Conservation (phyloP, 495 filamentous ascomycete genomes). For the Annulohypoxylon nitens region DNA sequence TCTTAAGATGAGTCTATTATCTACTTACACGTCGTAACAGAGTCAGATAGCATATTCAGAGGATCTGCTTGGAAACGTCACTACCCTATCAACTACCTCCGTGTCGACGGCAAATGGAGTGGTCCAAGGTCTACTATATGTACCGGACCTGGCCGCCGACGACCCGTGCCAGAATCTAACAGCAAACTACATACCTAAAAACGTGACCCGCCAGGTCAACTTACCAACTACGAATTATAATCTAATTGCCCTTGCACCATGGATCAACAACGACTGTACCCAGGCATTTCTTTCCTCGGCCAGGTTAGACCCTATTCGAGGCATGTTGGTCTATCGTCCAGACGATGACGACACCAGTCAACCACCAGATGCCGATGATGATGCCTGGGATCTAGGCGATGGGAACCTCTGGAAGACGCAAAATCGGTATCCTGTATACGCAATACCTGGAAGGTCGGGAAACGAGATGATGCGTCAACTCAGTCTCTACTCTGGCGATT, state of each 20-base stretch:
- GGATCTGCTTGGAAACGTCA: slow-evolving; percentile 70
- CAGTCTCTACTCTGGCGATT: slow-evolving; percentile 78
- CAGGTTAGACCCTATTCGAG: slow-evolving; percentile 66
- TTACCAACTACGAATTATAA: slow-evolving; percentile 74
- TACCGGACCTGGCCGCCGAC: slow-evolving; percentile 71
- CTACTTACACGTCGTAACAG: slow-evolving; percentile 55
- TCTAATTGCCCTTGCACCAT: slow-evolving; percentile 88
- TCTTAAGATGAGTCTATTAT: neutral
- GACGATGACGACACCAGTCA: slow-evolving; percentile 66
- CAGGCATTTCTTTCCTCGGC: slow-evolving; percentile 75
- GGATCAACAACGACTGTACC: slow-evolving; percentile 79
- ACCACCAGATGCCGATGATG: slow-evolving; percentile 71
- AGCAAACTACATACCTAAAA: slow-evolving; percentile 71
- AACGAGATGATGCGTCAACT: slow-evolving; percentile 76
- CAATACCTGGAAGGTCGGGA: slow-evolving; percentile 76
- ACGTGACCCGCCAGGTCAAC: slow-evolving; percentile 77
- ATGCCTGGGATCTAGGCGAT: slow-evolving; percentile 76
- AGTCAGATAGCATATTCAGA: slow-evolving; percentile 74
- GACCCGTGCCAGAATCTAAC: slow-evolving; percentile 73
- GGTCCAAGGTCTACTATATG: slow-evolving; percentile 82
- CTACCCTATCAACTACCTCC: slow-evolving; percentile 75
- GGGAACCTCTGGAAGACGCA: slow-evolving; percentile 71
- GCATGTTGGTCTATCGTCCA: slow-evolving; percentile 82
- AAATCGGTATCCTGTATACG: slow-evolving; percentile 84
- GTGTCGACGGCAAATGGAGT: slow-evolving; percentile 65